Base-by-base conservation (phyloP, 305 asterid species). In the Fraxinus sp. region DNA sequence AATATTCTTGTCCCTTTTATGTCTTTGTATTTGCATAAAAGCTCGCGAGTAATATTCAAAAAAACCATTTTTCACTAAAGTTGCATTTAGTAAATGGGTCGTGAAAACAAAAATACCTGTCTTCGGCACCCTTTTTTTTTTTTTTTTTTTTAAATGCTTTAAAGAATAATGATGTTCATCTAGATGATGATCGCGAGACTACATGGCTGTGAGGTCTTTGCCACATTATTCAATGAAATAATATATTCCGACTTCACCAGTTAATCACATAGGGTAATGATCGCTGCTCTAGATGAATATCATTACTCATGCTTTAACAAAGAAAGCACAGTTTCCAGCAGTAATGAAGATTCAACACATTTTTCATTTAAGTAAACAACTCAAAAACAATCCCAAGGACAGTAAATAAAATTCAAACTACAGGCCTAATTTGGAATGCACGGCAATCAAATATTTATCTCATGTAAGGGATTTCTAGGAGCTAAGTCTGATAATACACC, bases 401-500 rank as follows among this genome's bases (percentile, higher is more conserved):
- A 49, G 30, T 11, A 9, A 20, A 46, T 9, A 22, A 39, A 66
- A 70, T 76, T 70, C 86, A 85, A 14, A 77, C 52, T 84, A 74
- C 84, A 79, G 22, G 80, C 39, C 83, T 72, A 79, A 83, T 77
- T 73, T 73, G 46, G 81, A 71, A 76, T 83, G 76, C 68, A 76
- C 18, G 77, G 74, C 83, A 83, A 70, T 83, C 86, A 62, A 78
- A 49, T 37, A 77, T 64, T 70, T 77, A 73, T 52, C 78, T 70
- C 82, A 13, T 64, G 81, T 73, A 78, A 62, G 83, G 32, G 75
- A 83, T 78, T 70, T 78, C 84, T 80, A 62, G 77, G 68, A 68
- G 74, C 57, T 86, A 62, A 83, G 79, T 14, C 59, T 49, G 78
- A 86, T 77, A 80, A 77, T 86, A 86, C 84, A 86, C 24, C 84